Percentiles rank a stretch among this genome's conserved stretches.
Conservation (phyloP, 169 alveolate species). For the Plasmodium cynomolgi region DNA sequence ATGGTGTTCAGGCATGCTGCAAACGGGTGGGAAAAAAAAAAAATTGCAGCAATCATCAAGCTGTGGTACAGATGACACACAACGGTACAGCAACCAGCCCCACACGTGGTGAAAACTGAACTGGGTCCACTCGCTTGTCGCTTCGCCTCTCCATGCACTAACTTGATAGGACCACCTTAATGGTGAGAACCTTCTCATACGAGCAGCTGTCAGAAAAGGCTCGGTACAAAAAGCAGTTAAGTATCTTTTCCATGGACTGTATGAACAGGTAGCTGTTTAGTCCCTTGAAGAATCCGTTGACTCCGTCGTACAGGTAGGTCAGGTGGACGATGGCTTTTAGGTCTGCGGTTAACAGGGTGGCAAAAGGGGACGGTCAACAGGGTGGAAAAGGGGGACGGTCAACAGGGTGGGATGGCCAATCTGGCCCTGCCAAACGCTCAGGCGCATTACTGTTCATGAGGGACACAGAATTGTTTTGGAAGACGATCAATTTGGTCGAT, state of each 20-base stretch:
- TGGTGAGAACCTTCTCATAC: conserved; percentile 65
- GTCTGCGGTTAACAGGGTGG: conserved; percentile 1
- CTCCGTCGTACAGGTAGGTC: conserved; percentile 64
- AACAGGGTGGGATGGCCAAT: neutral
- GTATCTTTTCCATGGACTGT: conserved; percentile 40
- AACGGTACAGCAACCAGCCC: neutral
- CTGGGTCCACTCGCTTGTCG: neutral
- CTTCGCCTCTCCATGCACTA: neutral
- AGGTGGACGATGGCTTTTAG: conserved; percentile 26
- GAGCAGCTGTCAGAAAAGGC: conserved; percentile 53
- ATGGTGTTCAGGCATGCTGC: conserved; percentile 70
- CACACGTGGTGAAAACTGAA: neutral
- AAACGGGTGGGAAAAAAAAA: neutral
- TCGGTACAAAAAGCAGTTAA: conserved; percentile 45
- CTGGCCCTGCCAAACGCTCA: neutral
- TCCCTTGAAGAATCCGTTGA: conserved; percentile 62
- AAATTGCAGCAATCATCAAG: neutral
- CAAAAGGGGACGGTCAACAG: neutral
- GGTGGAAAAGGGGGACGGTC: neutral
- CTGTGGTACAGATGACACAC: neutral
- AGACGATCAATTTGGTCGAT: conserved; percentile 59
- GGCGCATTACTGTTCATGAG: conserved; percentile 19
- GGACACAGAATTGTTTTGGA: conserved; percentile 43
- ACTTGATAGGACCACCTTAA: conserved; percentile 71
- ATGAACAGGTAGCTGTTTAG: conserved; percentile 30